Base-by-base conservation (phyloP, 805 yeast species). In the Blastobotrys muscicola region DNA sequence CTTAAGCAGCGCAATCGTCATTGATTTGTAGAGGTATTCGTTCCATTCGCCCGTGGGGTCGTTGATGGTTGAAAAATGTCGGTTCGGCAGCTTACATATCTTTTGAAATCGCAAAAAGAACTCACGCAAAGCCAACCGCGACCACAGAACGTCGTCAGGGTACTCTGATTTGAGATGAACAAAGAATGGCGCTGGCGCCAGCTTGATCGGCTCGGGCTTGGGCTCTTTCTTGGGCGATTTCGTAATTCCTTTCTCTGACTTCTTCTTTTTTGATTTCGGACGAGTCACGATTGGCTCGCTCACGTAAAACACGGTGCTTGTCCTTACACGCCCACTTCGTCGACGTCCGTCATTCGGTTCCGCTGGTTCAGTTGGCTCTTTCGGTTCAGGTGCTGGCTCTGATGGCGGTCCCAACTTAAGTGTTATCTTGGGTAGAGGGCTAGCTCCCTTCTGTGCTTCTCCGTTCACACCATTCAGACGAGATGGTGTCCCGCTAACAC, bases 81-180 rank as follows among this genome's bases (percentile, higher is more conserved):
- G 50, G 14, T 59, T 41, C 2, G 67, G 62, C 31, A 65, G 45
- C 8, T 61, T 50, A 39, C 66, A 59, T 30, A 62, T 57, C 44
- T 56, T 56, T 48, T 66, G 69, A 47, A 66, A 66, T 5, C 69
- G 53, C 16, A 62, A 45, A 23, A 66, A 46, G 39, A 59, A 66
- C 45, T 66, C 70, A 13, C 70, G 58, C 14, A 66, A 41, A 16
- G 52, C 50, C n/a, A 60, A 49, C 15, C 61, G 54, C 11, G 50
- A 47, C 65, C 67, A 64, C 13, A 66, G 47, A 36, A 56, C 42
- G 29, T 56, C 54, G 10, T 47, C 50, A 20, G 60, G 43, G 42
- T 48, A 45, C 13, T 46, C 52, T 12, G 59, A 38, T 6, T 48
- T 38, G 32, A 64, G 42, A 3, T 50, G 51, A 37, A 31, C 41